Evolutionary conservation across 2,329 filamentous ascomycete species (phyloP), one percentile per base, ranked within the genome.

Genomic region (Penicillium sp.): DNA sequence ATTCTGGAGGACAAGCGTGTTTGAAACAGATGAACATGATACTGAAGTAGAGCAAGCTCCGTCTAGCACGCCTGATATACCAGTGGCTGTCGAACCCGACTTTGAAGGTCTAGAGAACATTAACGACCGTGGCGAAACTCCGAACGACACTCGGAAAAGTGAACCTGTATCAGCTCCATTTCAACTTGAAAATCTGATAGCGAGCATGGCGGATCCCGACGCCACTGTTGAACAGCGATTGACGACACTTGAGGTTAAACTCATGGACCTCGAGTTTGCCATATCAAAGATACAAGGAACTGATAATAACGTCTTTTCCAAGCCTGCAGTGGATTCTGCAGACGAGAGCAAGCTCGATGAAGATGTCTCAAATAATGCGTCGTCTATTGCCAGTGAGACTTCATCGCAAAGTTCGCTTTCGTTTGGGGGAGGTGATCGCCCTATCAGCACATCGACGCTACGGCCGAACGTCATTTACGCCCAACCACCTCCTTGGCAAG

Each of bases 201-300:
- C 66, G 43, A 65, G 67, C 12, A 73, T 77, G 65, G 72, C 75
- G 46, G 67, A 71, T 38, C 70, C 74, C 54, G 72, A 73, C 20
- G 63, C 70, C 18, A 74, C 68, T 3, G 62, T 79, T 1, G 76
- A 77, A 56, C 75, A 79, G 55, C 70, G 77, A 47, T 60, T 80
- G n/a, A 75, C 74, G 33, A 79, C 77, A 0, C 64, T 80, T 6
- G 77, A 80, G 59, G 77, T 80, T 21, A 80, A 80, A 59, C 64
- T 79, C 50, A 78, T 79, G 60, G 77, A 79, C 48, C 68, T 80
- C 4, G 77, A 80, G 60, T 77, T 77, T 55, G 77, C 77, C 5
- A 76, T 80, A 58, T 75, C 76, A 1, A 74, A 77, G 52, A 69
- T 80, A 58, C 77, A 79, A 61, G 72, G 68, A 47, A 53, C 67